Percentiles rank a stretch among this genome's conserved stretches.
Evolutionary conservation across 257 asterid species (phyloP).

Genomic region (Sherardia arvensis): DNA sequence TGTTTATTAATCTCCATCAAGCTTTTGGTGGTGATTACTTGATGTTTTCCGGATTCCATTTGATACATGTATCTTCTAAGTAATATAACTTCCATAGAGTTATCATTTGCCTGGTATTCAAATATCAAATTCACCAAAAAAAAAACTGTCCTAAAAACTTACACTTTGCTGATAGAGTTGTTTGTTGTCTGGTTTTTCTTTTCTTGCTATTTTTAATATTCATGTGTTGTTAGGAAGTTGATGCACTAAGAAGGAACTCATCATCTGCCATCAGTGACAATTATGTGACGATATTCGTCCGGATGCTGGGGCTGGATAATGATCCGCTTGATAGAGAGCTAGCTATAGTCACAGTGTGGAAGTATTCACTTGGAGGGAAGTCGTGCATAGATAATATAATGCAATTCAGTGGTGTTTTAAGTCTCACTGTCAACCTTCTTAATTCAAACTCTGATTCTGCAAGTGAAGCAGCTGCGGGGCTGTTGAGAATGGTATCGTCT

Average conservation of each 20-base stretch:
- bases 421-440: conserved; percentile 70
- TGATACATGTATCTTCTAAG: not conserved
- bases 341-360: conserved; percentile 70
- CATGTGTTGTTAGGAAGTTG: conserved; percentile 37
- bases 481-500: conserved; percentile 54
- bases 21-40: not conserved
- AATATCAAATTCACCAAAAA: not conserved
- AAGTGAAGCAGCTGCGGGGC: conserved; percentile 86
- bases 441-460: conserved; percentile 59
- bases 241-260: conserved; percentile 24
- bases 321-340: conserved; percentile 71
- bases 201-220: not conserved
- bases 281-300: conserved; percentile 50
- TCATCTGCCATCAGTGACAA: conserved; percentile 40
- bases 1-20: not conserved
- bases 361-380: conserved; percentile 77
- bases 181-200: not conserved
- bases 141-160: not conserved
- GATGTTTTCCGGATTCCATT: not conserved
- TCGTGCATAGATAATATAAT: conserved; percentile 55
- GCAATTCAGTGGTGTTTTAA: conserved; percentile 52
- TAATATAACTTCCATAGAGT: not conserved
- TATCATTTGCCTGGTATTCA: not conserved
- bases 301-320: conserved; percentile 84
- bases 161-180: conserved; percentile 1